Percentiles rank a stretch among this genome's conserved stretches.
These are phyloP conservation scores for Coriaria nepalensis DNA, from an alignment of 306 rosid species.

Conservation along the genomic window DNA sequence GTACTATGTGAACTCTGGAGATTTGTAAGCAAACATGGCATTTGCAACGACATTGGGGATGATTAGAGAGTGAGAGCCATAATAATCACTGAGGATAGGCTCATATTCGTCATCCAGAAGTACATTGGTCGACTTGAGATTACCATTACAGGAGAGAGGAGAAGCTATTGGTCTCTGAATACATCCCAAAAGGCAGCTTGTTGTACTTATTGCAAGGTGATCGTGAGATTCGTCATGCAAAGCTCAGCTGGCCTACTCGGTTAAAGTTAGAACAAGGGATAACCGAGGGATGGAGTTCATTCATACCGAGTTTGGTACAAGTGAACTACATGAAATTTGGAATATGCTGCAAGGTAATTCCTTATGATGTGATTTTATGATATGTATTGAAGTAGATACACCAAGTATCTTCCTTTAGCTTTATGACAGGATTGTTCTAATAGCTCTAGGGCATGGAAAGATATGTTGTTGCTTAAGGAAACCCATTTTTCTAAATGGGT, in stretches of 20 bases:
- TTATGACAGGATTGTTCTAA: no score
- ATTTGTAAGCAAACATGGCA: slow-evolving; percentile 55
- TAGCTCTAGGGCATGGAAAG: no score
- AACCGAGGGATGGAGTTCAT: slow-evolving; percentile 55
- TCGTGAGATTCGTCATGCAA: slow-evolving; percentile 46
- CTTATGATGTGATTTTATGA: no score
- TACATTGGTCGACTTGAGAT: slow-evolving; percentile 74
- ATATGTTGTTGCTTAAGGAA: no score
- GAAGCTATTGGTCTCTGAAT: slow-evolving; percentile 57
- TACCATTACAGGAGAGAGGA: slow-evolving; percentile 77
- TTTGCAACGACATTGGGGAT: slow-evolving; percentile 35
- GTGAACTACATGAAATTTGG: no score
- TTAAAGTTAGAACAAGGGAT: slow-evolving; percentile 59
- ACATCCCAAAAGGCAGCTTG: slow-evolving; percentile 74
- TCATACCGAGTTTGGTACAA: slow-evolving; percentile 33
- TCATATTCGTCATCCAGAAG: slow-evolving; percentile 46
- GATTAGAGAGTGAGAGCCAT: slow-evolving; percentile 47
- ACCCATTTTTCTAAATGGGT: no score
- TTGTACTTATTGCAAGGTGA: slow-evolving; percentile 82
- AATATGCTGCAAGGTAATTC: no score
- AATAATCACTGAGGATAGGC: slow-evolving; percentile 65
- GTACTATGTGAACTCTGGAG: slow-evolving; percentile 44
- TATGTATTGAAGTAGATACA: no score
- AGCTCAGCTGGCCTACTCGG: slow-evolving; percentile 56
- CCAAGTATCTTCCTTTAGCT: no score